These are phyloP conservation scores for Spathaspora arborariae DNA, from an alignment of 805 yeast species.

Conservation along the genomic window DNA sequence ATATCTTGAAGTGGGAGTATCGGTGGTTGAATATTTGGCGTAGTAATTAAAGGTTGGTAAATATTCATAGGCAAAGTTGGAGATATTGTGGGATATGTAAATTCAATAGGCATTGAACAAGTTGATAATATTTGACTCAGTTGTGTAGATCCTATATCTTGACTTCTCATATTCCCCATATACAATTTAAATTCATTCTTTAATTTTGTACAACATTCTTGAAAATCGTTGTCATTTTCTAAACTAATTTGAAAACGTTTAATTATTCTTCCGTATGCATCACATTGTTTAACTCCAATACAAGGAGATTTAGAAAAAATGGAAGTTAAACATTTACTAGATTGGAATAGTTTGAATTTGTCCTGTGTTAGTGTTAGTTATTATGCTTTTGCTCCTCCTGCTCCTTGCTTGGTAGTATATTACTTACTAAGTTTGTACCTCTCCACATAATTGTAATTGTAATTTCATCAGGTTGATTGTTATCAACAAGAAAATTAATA, in stretches of 20 bases:
- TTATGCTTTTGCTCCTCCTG: not conserved
- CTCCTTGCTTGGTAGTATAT: not conserved
- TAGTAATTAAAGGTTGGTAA: not conserved
- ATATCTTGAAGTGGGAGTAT: constrained; percentile 1
- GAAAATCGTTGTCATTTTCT: constrained; percentile 10
- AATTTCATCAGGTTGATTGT: constrained; percentile 6
- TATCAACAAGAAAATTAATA: constrained; percentile 12
- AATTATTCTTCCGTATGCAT: constrained; percentile 15
- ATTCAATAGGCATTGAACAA: not conserved
- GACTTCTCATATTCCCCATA: not conserved
- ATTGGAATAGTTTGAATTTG: not conserved
- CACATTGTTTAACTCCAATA: constrained; percentile 24
- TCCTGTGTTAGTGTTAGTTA: constrained; percentile 1
- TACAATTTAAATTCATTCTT: not conserved
- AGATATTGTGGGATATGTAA: not conserved
- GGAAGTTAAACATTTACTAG: constrained; percentile 9
- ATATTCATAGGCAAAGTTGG: not conserved
- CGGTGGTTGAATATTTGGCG: not conserved
- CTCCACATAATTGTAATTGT: constrained; percentile 16
- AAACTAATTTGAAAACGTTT: constrained; percentile 29
- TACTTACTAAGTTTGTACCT: constrained; percentile 17
- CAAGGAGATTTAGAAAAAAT: constrained; percentile 22
- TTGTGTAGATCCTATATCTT: not conserved
- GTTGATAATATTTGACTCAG: not conserved
- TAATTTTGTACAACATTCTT: constrained; percentile 7